phyloP scores from a whole-genome alignment of 1,284 basidiomycete species.

The Neolentinus lepideus region DNA sequence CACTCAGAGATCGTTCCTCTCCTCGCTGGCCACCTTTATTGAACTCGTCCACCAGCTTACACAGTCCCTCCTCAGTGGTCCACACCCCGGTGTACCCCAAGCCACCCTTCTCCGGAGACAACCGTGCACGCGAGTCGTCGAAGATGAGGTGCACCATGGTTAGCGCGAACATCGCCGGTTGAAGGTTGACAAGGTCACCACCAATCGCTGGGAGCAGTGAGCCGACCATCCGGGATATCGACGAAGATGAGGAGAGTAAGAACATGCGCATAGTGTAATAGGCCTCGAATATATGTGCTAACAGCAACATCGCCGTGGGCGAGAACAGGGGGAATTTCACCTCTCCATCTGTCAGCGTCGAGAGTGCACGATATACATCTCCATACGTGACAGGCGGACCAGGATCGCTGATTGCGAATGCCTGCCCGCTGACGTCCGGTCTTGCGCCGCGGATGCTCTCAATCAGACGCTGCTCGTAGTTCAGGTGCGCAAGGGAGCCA shows the following conservation, averaged over 20 bases:
- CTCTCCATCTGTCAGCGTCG: constrained; percentile 41
- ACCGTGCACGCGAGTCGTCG: constrained; percentile 61
- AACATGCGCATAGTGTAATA: constrained; percentile 41
- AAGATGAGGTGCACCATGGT: constrained; percentile 58
- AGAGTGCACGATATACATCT: constrained; percentile 47
- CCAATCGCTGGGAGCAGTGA: constrained; percentile 38
- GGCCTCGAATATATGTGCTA: constrained; percentile 48
- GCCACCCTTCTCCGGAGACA: constrained; percentile 50
- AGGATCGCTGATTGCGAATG: constrained; percentile 57
- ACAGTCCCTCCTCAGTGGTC: constrained; percentile 40
- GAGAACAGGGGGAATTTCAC: constrained; percentile 46
- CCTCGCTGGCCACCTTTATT: constrained; percentile 26
- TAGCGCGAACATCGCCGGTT: constrained; percentile 62
- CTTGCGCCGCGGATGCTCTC: constrained; percentile 34
- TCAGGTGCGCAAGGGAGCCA: constrained; percentile 58
- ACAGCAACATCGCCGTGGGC: constrained; percentile 42
- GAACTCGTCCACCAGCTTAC: constrained; percentile 41
- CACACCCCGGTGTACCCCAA: constrained; percentile 56
- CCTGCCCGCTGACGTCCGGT: constrained; percentile 64
- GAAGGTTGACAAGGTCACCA: constrained; percentile 55
- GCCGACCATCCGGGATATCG: constrained; percentile 24
- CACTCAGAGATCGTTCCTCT: constrained; percentile 21
- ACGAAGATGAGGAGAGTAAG: constrained; percentile 23
- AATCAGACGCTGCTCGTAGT: constrained; percentile 61
- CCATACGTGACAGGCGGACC: constrained; percentile 54